Percentiles rank a stretch among this genome's conserved stretches.
Evolutionary conservation across 257 asterid genomes (phyloP).

Genomic region (Cynanchum wilfordii): DNA sequence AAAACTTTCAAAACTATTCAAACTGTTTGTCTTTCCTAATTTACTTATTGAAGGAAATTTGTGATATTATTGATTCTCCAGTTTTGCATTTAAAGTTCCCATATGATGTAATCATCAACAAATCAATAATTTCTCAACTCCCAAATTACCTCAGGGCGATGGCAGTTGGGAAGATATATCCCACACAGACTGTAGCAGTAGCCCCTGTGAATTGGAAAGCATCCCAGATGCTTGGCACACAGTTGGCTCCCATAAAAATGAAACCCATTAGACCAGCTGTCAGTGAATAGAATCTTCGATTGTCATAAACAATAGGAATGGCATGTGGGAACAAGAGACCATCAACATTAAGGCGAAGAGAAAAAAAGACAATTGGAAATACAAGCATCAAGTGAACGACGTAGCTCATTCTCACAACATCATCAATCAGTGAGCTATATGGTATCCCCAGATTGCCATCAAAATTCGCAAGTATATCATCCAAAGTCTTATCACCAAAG

Average conservation of each 20-base stretch:
- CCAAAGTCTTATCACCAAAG: conserved; percentile 69
- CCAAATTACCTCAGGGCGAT: conserved; percentile 60
- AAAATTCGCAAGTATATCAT: conserved; percentile 79
- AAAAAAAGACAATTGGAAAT: conserved; percentile 73
- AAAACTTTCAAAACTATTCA: too few species aligned
- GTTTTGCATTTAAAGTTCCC: not conserved
- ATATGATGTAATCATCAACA: not conserved
- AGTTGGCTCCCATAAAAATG: conserved; percentile 73
- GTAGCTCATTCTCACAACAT: conserved; percentile 74
- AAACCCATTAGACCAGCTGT: conserved; percentile 61
- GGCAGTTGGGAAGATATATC: conserved; percentile 79
- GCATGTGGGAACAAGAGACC: conserved; percentile 67
- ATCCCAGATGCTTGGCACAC: conserved; percentile 82
- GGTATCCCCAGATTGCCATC: conserved; percentile 82
- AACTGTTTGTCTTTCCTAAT: not conserved
- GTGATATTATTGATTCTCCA: not conserved
- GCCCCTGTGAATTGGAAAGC: conserved; percentile 96
- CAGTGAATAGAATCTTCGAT: conserved; percentile 51
- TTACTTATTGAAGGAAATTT: not conserved
- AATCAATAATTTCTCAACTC: not conserved
- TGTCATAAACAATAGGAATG: conserved; percentile 59
- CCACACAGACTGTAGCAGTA: conserved; percentile 81
- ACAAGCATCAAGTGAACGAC: conserved; percentile 85
- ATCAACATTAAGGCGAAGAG: conserved; percentile 77
- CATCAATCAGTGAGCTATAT: conserved; percentile 56